phyloP scores from a whole-genome alignment of 139 green algal genomes.

The Chlamydomonas eustigma region DNA sequence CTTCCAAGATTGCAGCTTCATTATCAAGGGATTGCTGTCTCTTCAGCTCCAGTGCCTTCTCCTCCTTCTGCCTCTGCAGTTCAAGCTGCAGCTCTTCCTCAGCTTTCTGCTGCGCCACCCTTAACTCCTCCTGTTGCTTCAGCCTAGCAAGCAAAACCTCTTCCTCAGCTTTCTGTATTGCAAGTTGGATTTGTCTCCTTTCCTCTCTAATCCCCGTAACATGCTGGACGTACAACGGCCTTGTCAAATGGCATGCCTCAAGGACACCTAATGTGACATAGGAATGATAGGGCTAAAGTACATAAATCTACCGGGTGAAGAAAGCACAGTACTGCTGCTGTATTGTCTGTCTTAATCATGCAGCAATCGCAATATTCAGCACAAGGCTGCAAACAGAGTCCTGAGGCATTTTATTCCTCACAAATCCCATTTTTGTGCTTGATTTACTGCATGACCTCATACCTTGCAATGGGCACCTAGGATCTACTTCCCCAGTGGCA shows the following conservation, averaged over 20 bases:
- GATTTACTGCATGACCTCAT: neutral
- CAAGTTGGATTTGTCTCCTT: too few relatives aligned
- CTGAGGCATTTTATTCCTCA: too few relatives aligned
- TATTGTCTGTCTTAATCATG: too few relatives aligned
- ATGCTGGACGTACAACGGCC: neutral
- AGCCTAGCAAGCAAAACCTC: too few relatives aligned
- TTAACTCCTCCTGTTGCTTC: neutral
- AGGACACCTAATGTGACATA: neutral
- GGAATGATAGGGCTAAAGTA: too few relatives aligned
- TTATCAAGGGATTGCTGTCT: neutral
- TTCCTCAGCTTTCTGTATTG: too few relatives aligned
- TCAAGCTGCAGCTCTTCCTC: neutral
- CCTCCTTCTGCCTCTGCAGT: neutral
- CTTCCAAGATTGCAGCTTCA: too few relatives aligned
- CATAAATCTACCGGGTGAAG: too few relatives aligned
- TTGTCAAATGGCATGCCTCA: neutral
- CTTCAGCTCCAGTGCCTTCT: neutral
- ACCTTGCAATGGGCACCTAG: slow-evolving; percentile 6
- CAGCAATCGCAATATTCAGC: too few relatives aligned
- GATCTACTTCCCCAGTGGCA: slow-evolving; percentile 47
- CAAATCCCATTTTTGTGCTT: too few relatives aligned
- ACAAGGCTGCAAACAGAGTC: too few relatives aligned
- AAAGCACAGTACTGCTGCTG: too few relatives aligned
- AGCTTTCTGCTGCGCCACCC: neutral
- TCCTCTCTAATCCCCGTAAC: neutral